Base-by-base conservation (phyloP, 768 basidiomycete genomes). In the Hygrophoropsis aurantiaca region DNA sequence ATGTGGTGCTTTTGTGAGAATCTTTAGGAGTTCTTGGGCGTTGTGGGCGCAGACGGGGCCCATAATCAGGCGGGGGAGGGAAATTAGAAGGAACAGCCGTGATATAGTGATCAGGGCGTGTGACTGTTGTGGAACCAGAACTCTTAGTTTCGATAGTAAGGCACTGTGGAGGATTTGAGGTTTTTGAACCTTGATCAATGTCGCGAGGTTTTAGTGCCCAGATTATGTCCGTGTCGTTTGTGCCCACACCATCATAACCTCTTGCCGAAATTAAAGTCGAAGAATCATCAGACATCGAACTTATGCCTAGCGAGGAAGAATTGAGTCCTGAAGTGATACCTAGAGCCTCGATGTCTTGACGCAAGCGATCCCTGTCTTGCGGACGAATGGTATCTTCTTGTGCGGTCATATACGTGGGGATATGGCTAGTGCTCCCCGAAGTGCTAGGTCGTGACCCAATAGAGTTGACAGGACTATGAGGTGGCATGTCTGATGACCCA, bases 381-480 rank as follows among this genome's bases (percentile, higher is more conserved):
- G 43, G 40, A 42, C 40, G 40, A 6, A 60, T 37, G 1, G 67
- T 67, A 23, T 35, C 32, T 30, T 66, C 65, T 49, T 66, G 64
- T 41, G 62, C 65, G 16, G 59, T 62, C 6, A 53, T 52, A 20
- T 30, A 47, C 16, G 26, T 47, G 13, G 50, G 56, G 2, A 57
- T 56, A n/a, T 53, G 54, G 50, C 46, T 57, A 51, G 58, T 68
- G 54, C 58, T 53, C 33, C 65, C 56, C 9, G 65, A 54, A 11
- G 67, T 53, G n/a, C 60, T 54, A 41, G 67, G 64, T 23, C 70
- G 66, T 7, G 75, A 77, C 43, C 75, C 76, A 35, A 67, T 65
- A 34, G 78, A 74, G 51, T 76, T 82, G 44, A 78, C 70, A 10
- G 86, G 86, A 39, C 85, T 87, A 30, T 78, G 79, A 40, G 84